Base-by-base conservation (phyloP, 129 eudicot species). In the Escallonia rubra region DNA sequence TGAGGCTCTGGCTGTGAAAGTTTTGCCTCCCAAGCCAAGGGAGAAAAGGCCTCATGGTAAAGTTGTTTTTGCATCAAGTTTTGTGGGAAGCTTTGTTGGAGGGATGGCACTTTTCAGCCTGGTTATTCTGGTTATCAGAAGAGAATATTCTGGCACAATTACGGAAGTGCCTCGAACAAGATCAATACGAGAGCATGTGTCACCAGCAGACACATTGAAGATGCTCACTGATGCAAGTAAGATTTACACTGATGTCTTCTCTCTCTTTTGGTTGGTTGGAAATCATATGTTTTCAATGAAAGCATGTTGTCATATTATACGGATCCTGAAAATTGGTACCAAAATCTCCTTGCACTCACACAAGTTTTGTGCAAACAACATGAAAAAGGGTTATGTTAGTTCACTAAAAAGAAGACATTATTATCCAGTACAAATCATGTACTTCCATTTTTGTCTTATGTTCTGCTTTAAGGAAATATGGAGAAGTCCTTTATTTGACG, bases 171-270 rank as follows among this genome's bases (percentile, higher is more conserved):
- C 86, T 69, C 72, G 71, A 15, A 81, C 78, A 44, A 78, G 72
- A 47, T 54, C 81, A 48, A 78, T 81, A 10, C 51, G 76, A 4
- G 85, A 87, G 59, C 75, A 81, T 79, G 77, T 74, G 47, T 83
- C 87, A 5, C 74, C 81, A 66, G 87, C 73, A 6, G 66, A 73
- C 79, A 83, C 89, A 9, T 61, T 77, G 59, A 76, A 83, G 75
- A 65, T 83, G 82, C 87, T 78, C 54, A 73, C 80, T n/a, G 90
- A 87, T 78, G 90, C 95, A 83, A 83, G 95, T 87, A 78, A 70
- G 82, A 8, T 46, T 58, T 57, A 13, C 34, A 23, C 34, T 23
- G 34, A 23, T 23, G 34, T 23, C 34, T 55, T 47, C 50, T 57
- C 46, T 44, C 3, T 48, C 57, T n/a, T 7, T 46, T 45, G 41